These are phyloP conservation scores for Phytopythium aichiense DNA, from an alignment of 352 stramenopile genomes.

Conservation along the genomic window DNA sequence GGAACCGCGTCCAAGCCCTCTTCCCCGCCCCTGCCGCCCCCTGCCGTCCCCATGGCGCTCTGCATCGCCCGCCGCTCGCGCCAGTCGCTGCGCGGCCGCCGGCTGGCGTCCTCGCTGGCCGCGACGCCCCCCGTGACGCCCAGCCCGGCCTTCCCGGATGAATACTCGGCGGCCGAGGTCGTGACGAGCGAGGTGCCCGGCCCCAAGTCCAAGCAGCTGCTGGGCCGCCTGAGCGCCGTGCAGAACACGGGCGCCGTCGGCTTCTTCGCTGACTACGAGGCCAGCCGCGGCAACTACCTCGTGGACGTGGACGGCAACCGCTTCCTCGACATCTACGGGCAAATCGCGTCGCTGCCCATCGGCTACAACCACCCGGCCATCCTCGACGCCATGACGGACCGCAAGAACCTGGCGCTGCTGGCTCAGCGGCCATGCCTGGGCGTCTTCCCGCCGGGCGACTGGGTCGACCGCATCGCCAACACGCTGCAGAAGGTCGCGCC, in stretches of 20 bases:
- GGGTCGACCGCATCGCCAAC: slow-evolving; percentile 60
- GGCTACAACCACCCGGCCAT: slow-evolving; percentile 86
- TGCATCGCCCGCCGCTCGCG: slow-evolving; percentile 13
- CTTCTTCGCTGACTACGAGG: slow-evolving; percentile 78
- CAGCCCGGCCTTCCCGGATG: slow-evolving; percentile 53
- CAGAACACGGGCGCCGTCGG: slow-evolving; percentile 68
- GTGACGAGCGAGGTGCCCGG: slow-evolving; percentile 55
- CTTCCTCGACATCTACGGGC: slow-evolving; percentile 79
- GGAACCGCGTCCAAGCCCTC: slow-evolving; percentile 14
- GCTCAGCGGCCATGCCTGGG: slow-evolving; percentile 72
- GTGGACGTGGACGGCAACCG: slow-evolving; percentile 84
- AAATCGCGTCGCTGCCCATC: slow-evolving; percentile 80
- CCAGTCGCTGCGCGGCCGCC: slow-evolving; percentile 4
- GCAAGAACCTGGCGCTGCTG: slow-evolving; percentile 60
- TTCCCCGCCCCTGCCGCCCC: slow-evolving; percentile 7
- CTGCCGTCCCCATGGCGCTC: slow-evolving; percentile 6
- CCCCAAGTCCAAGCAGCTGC: slow-evolving; percentile 57
- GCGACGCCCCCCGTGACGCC: slow-evolving; percentile 36
- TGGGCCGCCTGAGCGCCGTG: slow-evolving; percentile 40
- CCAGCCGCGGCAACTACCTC: slow-evolving; percentile 79
- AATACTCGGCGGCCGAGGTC: slow-evolving; percentile 47
- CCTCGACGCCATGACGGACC: slow-evolving; percentile 52
- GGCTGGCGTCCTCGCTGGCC: slow-evolving; percentile 19
- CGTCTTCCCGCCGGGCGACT: slow-evolving; percentile 73
- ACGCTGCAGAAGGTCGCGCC: slow-evolving; percentile 62